These are phyloP conservation scores for Boletellus sp. DNA, from an alignment of 768 basidiomycete species.

Conservation along the genomic window DNA sequence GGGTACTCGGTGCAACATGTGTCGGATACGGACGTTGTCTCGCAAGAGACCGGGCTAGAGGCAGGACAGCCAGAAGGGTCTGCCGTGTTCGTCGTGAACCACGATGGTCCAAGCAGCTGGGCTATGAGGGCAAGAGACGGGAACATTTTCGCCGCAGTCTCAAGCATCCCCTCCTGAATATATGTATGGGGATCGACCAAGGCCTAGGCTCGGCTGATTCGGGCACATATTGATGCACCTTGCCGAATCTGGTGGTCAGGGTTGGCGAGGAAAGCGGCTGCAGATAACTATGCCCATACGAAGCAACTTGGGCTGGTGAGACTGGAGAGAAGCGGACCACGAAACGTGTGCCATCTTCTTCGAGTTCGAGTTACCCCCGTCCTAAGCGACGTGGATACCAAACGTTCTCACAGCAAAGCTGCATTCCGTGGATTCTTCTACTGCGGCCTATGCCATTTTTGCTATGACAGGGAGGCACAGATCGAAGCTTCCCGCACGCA, in stretches of 20 bases:
- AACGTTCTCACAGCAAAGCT: too few relatives aligned
- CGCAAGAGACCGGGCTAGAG: slow-evolving; percentile 50
- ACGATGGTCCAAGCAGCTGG: slow-evolving; percentile 19
- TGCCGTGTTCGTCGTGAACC: slow-evolving; percentile 17
- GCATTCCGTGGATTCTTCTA: too few relatives aligned
- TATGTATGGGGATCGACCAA: slow-evolving; percentile 5
- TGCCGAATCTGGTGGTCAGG: not conserved
- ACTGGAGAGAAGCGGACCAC: not conserved
- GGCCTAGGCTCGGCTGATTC: not conserved
- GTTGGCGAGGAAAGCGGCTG: not conserved
- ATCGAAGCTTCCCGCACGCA: not conserved
- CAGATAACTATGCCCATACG: not conserved
- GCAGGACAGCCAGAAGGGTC: slow-evolving; percentile 50
- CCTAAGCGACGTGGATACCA: too few relatives aligned
- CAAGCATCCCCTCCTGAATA: not conserved
- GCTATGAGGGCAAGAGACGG: slow-evolving; percentile 19
- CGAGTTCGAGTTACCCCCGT: too few relatives aligned
- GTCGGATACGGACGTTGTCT: slow-evolving; percentile 43
- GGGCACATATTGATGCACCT: not conserved
- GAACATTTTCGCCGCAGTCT: slow-evolving; percentile 9
- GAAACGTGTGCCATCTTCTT: not conserved
- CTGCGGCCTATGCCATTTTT: too few relatives aligned
- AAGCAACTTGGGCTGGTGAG: not conserved
- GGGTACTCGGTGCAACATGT: slow-evolving; percentile 66
- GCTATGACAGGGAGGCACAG: too few relatives aligned